Base-by-base conservation (phyloP, 306 rosid genomes). In the Macrotyloma uniflorum region DNA sequence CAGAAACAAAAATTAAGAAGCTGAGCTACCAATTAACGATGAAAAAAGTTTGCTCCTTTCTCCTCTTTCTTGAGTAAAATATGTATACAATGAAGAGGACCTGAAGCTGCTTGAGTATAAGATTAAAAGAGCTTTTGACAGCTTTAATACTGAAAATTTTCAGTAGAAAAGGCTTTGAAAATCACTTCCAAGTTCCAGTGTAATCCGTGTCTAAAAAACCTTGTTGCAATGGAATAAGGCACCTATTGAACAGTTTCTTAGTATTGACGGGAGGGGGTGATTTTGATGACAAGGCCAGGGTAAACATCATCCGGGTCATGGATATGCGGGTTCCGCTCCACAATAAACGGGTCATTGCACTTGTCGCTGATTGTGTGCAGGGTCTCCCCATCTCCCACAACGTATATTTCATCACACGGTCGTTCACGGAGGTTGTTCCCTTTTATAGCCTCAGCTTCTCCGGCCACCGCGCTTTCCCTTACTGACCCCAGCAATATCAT, bases 231-330 rank as follows among this genome's bases (percentile, higher is more conserved):
- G 12, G 12, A 9, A 38, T 9, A 9, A 9, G 13, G 43, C 2
- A 38, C 3, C 43, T 38, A 12, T 9, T 45, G 50, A 50, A 50
- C 0, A 1, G 57, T 50, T 50, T 50, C 0, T 50, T 67, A 19
- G 78, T 45, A 18, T 51, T 58, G 20, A 75, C 46, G 22, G 20
- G 75, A 45, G 7, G 88, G 83, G 65, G 67, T 70, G 70, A 93
- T 93, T 87, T 70, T 89, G 82, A 93, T 93, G 42, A 93, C 96
- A 54, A 93, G 85, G 9, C 98, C 98, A 1, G 98, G 98, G 79
- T 85, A 93, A 2, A 93, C 96, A 78, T 93, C 98, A 79, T 91
- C 97, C 16, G 97, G 91, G 74, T 91, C 97, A 76, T 91, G 93
- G 79, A 91, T 91, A 85, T 91, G 97, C 8, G 97, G 97, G 82